Evolutionary conservation across 805 yeast species (phyloP), one percentile per base, ranked within the genome.

Genomic region (Soucietia sequanensis): DNA sequence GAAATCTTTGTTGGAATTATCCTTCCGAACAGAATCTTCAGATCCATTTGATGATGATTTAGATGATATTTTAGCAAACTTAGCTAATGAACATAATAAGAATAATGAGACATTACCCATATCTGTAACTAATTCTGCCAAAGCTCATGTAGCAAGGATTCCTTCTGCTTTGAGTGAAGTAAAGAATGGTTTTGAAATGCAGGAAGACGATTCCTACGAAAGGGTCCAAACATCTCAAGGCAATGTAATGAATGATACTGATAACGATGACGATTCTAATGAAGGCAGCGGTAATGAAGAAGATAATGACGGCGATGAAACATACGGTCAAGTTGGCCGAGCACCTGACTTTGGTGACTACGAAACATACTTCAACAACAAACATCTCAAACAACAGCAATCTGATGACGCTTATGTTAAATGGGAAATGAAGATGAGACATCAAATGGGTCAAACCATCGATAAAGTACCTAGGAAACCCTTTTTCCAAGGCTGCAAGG

Each of bases 331-430:
- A 2, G 62, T 57, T 2, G 30, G 30, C n/a, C 30, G 19, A 6
- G 23, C 24, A 17, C 70, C 70, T 31, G 63, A 59, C 10, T 84
- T 83, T 59, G 88, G 88, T 3, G 88, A 80, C 41, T 82, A 77
- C 48, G 75, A 54, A n/a, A 60, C 76, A 1, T 87, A 87, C 47
- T 79, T 86, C 37, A 67, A 63, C 7, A 69, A 78, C 46, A 87
- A 87, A 50, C 68, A 65, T 15, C 42, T 56, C 18, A 81, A 81
- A 48, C 90, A 87, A 41, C 86, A 78, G 47, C 61, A 63, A 31
- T 68, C 73, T 19, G 85, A 78, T 50, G 68, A 61, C 20, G 67
- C 69, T 13, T 78, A 62, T 39, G 52, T 70, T 1, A 56, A 64
- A 22, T 79, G 82, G 77, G 74, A 76, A 21, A 44, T 47, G 17